phyloP scores from a whole-genome alignment of 345 rosid species.

The Populus alba region DNA sequence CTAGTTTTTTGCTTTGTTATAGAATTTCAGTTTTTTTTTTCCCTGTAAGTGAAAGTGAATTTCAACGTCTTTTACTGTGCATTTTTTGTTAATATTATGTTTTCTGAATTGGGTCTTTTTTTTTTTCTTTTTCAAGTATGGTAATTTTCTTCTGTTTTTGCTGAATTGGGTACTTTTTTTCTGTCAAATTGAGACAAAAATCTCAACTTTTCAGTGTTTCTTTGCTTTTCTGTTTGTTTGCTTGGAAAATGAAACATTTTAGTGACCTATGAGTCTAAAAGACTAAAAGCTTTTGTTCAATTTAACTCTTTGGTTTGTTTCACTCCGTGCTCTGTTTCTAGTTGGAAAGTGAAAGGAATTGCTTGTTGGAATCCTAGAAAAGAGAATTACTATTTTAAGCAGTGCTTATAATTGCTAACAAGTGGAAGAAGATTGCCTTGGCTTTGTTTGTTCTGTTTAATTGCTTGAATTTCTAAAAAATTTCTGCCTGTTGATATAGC shows the following conservation, averaged over 20 bases:
- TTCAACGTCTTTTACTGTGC: neutral
- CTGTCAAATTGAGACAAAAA: neutral
- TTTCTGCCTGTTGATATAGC: neutral
- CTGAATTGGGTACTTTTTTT: neutral
- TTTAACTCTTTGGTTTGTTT: neutral
- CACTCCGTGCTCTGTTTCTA: neutral
- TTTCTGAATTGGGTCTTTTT: neutral
- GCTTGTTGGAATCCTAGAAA: neutral
- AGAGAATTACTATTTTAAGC: neutral
- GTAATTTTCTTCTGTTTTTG: neutral
- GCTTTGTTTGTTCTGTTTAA: too few species aligned
- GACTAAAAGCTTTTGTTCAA: neutral
- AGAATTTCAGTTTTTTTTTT: too few species aligned
- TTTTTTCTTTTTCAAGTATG: neutral
- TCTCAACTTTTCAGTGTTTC: neutral
- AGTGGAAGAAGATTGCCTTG: neutral
- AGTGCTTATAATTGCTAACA: neutral
- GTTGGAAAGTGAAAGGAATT: neutral
- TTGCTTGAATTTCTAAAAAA: neutral
- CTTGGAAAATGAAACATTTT: neutral
- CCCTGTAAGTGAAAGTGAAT: neutral
- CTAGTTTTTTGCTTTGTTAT: too few species aligned
- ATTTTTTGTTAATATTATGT: neutral
- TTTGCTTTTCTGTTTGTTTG: neutral
- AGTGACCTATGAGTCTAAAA: neutral